These are phyloP conservation scores for Gossypium turneri DNA, from an alignment of 345 rosid genomes.

Conservation along the genomic window DNA sequence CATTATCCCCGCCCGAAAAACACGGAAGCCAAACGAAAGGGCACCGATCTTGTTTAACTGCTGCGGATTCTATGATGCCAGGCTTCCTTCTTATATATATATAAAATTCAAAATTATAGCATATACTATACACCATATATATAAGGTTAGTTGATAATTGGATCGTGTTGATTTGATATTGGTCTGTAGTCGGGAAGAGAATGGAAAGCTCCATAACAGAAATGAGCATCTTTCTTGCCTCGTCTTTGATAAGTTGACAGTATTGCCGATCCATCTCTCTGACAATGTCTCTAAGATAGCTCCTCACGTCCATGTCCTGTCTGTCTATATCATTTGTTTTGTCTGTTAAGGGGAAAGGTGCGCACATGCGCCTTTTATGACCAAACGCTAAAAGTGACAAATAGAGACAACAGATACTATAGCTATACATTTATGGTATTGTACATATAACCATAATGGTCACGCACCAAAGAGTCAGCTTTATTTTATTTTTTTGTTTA, in stretches of 20 bases:
- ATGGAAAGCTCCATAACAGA: background rate
- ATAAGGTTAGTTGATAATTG: background rate
- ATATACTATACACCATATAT: background rate
- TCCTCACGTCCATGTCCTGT: background rate
- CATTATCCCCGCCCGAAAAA: background rate
- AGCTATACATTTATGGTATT: background rate
- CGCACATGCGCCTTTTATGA: background rate
- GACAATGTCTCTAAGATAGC: background rate
- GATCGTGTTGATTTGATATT: slow-evolving; percentile 1
- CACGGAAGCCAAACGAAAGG: background rate
- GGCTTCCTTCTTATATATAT: background rate
- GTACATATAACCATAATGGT: no score
- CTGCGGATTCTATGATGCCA: slow-evolving; percentile 1
- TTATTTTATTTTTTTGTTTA: no score
- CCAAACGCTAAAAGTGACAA: background rate
- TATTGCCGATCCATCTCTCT: background rate
- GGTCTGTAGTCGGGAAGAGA: background rate
- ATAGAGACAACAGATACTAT: background rate
- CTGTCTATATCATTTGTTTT: no score
- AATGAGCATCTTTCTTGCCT: background rate
- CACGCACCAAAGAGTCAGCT: no score
- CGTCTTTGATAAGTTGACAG: background rate
- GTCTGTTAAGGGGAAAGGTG: background rate
- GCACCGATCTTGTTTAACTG: background rate
- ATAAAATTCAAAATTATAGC: background rate